Conservation (phyloP, 2,329 filamentous ascomycete species). For the Exophiala lecanii-corni region DNA sequence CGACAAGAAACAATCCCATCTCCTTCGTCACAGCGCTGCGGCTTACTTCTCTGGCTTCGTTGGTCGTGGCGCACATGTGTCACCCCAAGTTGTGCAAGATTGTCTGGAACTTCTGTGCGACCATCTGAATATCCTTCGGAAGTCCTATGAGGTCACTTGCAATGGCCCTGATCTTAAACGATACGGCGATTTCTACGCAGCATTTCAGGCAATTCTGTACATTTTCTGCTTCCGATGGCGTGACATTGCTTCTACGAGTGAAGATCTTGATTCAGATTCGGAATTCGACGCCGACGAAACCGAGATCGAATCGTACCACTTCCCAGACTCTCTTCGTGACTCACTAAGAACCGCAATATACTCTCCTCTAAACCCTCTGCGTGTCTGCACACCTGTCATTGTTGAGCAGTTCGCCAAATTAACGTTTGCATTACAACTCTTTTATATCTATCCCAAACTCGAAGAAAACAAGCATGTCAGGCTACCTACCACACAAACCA, state of each 20-base stretch:
- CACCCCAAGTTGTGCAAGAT: constrained; percentile 68
- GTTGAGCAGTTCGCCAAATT: constrained; percentile 89
- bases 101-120: constrained; percentile 75
- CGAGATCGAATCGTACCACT: constrained; percentile 66
- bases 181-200: constrained; percentile 80
- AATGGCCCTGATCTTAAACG: constrained; percentile 79
- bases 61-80: constrained; percentile 78
- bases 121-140: constrained; percentile 71
- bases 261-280: constrained; percentile 50
- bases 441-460: constrained; percentile 83
- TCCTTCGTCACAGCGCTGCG: constrained; percentile 76
- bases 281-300: constrained; percentile 52
- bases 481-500: constrained; percentile 16
- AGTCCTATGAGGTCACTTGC: constrained; percentile 66
- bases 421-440: constrained; percentile 75
- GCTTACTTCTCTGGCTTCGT: constrained; percentile 95
- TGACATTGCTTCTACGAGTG: constrained; percentile 59
- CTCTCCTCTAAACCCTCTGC: constrained; percentile 87
- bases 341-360: constrained; percentile 73
- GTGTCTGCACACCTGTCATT: constrained; percentile 86
- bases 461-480: constrained; percentile 90
- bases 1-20: constrained; percentile 63
- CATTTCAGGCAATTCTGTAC: constrained; percentile 85
- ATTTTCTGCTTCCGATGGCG: constrained; percentile 98
- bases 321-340: constrained; percentile 70